Base-by-base conservation (phyloP, 495 filamentous ascomycete species). In the Penicillium pancosmium region DNA sequence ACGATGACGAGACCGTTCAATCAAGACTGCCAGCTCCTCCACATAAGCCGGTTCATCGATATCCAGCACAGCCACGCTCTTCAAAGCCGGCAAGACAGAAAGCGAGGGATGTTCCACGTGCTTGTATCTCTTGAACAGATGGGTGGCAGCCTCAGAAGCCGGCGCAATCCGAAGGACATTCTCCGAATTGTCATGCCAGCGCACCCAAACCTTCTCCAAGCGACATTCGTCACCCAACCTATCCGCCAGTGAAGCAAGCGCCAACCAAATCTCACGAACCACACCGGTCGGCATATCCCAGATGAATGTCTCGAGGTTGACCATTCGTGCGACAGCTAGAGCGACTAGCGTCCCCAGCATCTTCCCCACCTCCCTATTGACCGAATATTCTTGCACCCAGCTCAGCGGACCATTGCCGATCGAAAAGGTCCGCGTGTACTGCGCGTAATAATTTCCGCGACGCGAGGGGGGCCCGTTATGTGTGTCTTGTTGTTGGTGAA, bases 231-330 rank as follows among this genome's bases (percentile, higher is more conserved):
- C 76, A 15, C 81, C 78, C 13, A 81, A 75, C 46, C 86, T 75
- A 62, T 87, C 82, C 27, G 86, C 87, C 21, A 94, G 77, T 0
- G 89, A 93, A 0, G 88, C 81, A 41, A 97, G 80, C 21, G 93
- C 88, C 65, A 92, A 82, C 82, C 93, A 98, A 31, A 95, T 88
- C 63, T 96, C 91, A 50, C 92, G 83, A 41, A 93, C 73, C 23
- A 97, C 88, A 0, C 93, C 93, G 0, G 92, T 96, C 0, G 92
- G 91, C 93, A 96, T 96, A 68, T 98, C 93, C 93, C 93, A 98
- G 11, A 92, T 78, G 64, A 98, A 98, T 0, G 86, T 87, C 71
- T 98, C 92, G 18, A 98, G 82, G 61, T 92, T 92, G 21, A 87
- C 78, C 93, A 97, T 97, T 55, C 91, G 85, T 31, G 87, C 84